Conservation (phyloP, 257 asterid species). For the Linderniella brevidens region DNA sequence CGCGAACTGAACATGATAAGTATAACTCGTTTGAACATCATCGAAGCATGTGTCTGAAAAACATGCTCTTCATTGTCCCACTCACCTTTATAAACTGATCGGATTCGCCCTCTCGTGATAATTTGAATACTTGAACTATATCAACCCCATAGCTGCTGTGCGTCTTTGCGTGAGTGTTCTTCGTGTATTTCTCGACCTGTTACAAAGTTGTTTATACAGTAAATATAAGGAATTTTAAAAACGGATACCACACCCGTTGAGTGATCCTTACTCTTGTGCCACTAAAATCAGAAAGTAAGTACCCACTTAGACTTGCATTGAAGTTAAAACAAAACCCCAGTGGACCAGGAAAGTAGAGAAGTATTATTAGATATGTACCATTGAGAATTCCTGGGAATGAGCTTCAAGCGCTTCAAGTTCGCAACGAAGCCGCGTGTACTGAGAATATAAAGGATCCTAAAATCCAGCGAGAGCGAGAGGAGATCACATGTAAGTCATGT, state of each 20-base stretch:
- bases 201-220: neutral
- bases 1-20: conserved; percentile 28
- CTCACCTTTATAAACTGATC: conserved; percentile 55
- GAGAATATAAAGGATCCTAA: conserved; percentile 72
- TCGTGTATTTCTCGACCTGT: conserved; percentile 68
- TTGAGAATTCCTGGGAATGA: conserved; percentile 38
- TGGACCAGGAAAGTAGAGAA: conserved; percentile 5
- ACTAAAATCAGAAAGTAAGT: conserved; percentile 10
- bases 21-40: too few relatives aligned
- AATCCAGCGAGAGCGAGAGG: conserved; percentile 8
- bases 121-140: conserved; percentile 61
- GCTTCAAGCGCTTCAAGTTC: conserved; percentile 53
- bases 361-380: conserved; percentile 27
- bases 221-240: neutral
- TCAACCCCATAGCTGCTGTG: conserved; percentile 53
- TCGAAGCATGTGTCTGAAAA: neutral
- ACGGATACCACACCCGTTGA: neutral
- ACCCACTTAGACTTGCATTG: neutral
- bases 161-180: conserved; percentile 84
- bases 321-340: neutral
- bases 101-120: conserved; percentile 68
- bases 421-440: conserved; percentile 66
- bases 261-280: neutral
- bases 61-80: neutral
- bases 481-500: neutral